A percentile compares a stretch with the other conserved stretches of the same genome.
Conservation (phyloP, 1,284 basidiomycete genomes). For the Ganoderma resinaceum region DNA sequence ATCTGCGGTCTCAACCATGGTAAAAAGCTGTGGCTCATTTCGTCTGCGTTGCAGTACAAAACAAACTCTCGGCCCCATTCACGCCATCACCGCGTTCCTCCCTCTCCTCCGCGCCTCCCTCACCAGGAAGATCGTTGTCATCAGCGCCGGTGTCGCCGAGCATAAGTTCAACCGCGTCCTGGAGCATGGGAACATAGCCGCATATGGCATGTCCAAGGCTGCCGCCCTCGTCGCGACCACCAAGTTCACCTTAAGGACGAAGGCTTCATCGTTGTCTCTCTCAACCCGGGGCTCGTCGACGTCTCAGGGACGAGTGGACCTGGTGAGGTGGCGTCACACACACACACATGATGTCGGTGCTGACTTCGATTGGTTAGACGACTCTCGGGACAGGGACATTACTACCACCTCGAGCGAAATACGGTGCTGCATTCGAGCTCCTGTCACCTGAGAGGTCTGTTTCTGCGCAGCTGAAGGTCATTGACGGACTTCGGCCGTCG, state of each 20-base stretch:
- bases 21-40: background rate
- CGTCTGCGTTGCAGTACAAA: slow-evolving; percentile 4
- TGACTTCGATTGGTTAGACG: too few relatives aligned
- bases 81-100: slow-evolving; percentile 44
- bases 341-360: too few relatives aligned
- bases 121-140: slow-evolving; percentile 45
- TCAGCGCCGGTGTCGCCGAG: slow-evolving; percentile 43
- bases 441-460: background rate
- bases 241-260: slow-evolving; percentile 47
- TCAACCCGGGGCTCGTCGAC: slow-evolving; percentile 47
- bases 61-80: slow-evolving; percentile 48
- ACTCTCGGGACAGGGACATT: too few relatives aligned
- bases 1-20: too few relatives aligned
- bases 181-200: slow-evolving; percentile 6
- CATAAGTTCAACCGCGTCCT: slow-evolving; percentile 32
- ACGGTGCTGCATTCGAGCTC: background rate
- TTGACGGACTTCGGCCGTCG: background rate
- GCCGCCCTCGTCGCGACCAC: slow-evolving; percentile 47
- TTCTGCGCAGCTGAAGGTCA: background rate
- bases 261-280: slow-evolving; percentile 44
- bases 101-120: slow-evolving; percentile 46
- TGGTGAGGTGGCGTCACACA: background rate
- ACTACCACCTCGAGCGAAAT: background rate
- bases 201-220: slow-evolving; percentile 47
- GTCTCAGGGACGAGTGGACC: slow-evolving; percentile 23